Evolutionary conservation across 1,284 basidiomycete species (phyloP), one percentile per base, ranked within the genome.

Genomic region (Naganishia liquefaciens): DNA sequence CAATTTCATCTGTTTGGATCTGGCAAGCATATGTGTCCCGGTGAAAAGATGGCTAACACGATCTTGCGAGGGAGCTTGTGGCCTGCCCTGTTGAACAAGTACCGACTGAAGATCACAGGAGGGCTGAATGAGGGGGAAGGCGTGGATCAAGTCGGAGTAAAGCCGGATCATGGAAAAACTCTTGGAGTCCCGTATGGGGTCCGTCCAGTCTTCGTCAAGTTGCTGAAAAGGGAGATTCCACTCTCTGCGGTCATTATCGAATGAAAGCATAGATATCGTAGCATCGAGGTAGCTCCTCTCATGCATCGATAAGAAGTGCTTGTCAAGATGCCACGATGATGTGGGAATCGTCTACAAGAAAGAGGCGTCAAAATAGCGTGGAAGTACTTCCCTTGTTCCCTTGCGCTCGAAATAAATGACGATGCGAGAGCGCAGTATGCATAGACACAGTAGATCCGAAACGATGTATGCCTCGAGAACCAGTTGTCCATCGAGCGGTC

Each of bases 21-120:
- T 0, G 54, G 54, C 19, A 37, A 28, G 9, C 25, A 57, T 21
- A 17, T 11, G 3, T 57, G 54, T 23, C 30, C 44, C 0, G 54
- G 54, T 15, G 43, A 47, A 37, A 25, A 33, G 17, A 3, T 57
- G 9, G 33, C 43, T 4, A 27, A 58, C 19, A 37, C 19, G 6
- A 30, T 60, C 2, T 21, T 60, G 19, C 55, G 46, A 25, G 46
- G 43, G n/a, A 49, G 46, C 25, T 21, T 60, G 10, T 60, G 55
- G 55, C 55, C 55, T 9, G 33, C 46, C 9, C 28, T 60, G 21
- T 17, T 60, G n/a, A 33, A 60, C 46, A 49, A 60, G 27, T 60
- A 60, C 15, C 44, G 30, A 3, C 19, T 50, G 15, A 33, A 60
- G 49, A 13, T 50, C n/a, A 33, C 39, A 17, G 33, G 49, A 9